Base-by-base conservation (phyloP, 768 basidiomycete genomes). In the Suillus brevipes region DNA sequence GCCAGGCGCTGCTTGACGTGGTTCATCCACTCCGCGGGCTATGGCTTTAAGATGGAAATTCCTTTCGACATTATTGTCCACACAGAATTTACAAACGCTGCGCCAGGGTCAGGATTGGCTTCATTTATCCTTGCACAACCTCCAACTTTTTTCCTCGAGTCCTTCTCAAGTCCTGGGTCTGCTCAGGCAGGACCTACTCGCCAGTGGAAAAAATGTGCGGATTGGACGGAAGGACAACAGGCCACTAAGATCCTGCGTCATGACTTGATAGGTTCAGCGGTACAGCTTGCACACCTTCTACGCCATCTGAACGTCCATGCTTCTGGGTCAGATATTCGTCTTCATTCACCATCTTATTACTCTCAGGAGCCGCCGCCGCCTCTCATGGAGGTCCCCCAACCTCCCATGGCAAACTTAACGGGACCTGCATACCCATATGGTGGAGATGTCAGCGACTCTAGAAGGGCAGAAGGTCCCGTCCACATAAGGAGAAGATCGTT, bases 21-120 rank as follows among this genome's bases (percentile, higher is more conserved):
- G 93, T 94, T 89, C 74, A 88, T 94, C 63, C 85, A 87, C 49
- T 89, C 89, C 7, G 81, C 78, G 1, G 90, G 89, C 25, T 84
- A 83, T 67, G 85, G 89, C 23, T 94, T 93, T 82, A 94, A 94
- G 76, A 94, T 94, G 89, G 90, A 91, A 66, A 82, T 94, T 20
- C 85, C 90, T 6, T 92, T 90, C 76, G 81, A 85, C 63, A 82
- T 76, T 65, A 87, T 94, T 66, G 68, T 81, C 23, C 80, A 87
- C 37, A 83, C 86, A 6, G 82, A 85, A 60, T 88, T 90, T 74
- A 77, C 81, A 31, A 81, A 85, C 63, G 75, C 81, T 37, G 77
- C 83, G 20, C 84, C 86, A 14, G 86, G 85, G 37, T 80, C 83
- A 9, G 90, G 83, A 38, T 78, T 84, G 8, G 89, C 87, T 8